Evolutionary conservation across 2,329 filamentous ascomycete species (phyloP).

Genomic region (Ophiosphaerella korrae): DNA sequence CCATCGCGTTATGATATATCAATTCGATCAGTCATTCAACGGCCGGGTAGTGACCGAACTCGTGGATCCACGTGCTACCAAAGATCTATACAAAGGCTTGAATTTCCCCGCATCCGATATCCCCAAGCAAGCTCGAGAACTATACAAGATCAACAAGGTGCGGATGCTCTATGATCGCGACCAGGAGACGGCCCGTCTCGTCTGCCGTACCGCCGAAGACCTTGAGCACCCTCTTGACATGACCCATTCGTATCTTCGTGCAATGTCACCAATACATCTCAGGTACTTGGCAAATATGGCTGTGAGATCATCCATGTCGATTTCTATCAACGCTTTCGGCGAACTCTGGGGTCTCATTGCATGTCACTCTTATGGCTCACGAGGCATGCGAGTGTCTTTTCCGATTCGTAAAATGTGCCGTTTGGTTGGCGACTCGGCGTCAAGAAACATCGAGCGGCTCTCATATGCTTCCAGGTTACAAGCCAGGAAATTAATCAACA

Average conservation of each 20-base stretch:
- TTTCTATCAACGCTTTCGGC: constrained; percentile 84
- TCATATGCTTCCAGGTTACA: constrained; percentile 86
- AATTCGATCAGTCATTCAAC: constrained; percentile 83
- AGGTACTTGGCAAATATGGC: constrained; percentile 90
- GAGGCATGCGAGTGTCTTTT: constrained; percentile 89
- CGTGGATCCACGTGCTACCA: constrained; percentile 77
- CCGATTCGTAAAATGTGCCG: constrained; percentile 92
- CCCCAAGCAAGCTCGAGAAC: constrained; percentile 80
- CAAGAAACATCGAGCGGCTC: constrained; percentile 82
- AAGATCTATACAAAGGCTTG: constrained; percentile 83
- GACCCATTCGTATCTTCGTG: constrained; percentile 81
- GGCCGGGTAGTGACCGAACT: constrained; percentile 87
- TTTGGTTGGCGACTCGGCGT: constrained; percentile 82
- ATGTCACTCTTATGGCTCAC: constrained; percentile 78
- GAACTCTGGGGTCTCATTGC: constrained; percentile 89
- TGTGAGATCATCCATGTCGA: constrained; percentile 92
- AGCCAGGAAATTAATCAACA: constrained; percentile 86
- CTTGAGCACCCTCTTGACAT: constrained; percentile 78
- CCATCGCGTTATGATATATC: constrained; percentile 90
- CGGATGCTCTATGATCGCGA: constrained; percentile 86
- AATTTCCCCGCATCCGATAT: constrained; percentile 90
- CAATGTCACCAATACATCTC: constrained; percentile 88
- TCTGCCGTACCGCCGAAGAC: constrained; percentile 77
- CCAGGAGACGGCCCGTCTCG: constrained; percentile 76
- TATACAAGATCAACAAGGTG: constrained; percentile 90